A percentile compares a stretch with the other conserved stretches of the same genome.
Conservation (phyloP, 2,329 filamentous ascomycete genomes). For the Pseudogymnoascus sp. region DNA sequence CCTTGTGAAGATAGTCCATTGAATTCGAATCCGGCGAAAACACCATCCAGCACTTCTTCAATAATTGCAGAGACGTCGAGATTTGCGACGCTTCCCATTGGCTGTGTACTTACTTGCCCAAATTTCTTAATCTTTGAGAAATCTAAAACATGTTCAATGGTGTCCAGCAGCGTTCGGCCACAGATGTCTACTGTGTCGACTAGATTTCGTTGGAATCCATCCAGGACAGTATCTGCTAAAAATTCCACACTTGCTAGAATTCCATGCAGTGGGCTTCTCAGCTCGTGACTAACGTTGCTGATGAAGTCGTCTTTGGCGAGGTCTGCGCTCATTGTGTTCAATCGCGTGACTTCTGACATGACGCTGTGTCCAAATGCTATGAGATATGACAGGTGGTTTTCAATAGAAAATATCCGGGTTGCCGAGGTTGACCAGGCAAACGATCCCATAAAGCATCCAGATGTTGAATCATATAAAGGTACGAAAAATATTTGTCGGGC, state of each 20-base stretch:
- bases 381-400: conserved; percentile 22
- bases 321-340: conserved; percentile 22
- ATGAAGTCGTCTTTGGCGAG: conserved; percentile 25
- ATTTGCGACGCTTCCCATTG: conserved; percentile 22
- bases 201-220: conserved; percentile 38
- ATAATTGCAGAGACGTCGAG: conserved; percentile 28
- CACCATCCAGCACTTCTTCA: conserved; percentile 31
- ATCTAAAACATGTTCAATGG: conserved; percentile 44
- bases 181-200: conserved; percentile 44
- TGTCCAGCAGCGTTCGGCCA: conserved; percentile 44
- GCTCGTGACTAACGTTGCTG: conserved; percentile 25
- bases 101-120: conserved; percentile 18
- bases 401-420: conserved; percentile 20
- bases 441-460: conserved; percentile 23
- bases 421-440: conserved; percentile 25
- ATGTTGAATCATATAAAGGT: conserved; percentile 26
- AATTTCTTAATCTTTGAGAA: conserved; percentile 47
- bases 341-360: conserved; percentile 23
- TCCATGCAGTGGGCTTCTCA: conserved; percentile 32
- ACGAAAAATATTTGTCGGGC: conserved; percentile 27
- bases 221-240: conserved; percentile 41
- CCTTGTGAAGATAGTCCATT: conserved; percentile 21
- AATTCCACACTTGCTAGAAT: conserved; percentile 47
- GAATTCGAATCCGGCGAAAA: conserved; percentile 31
- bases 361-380: conserved; percentile 23